Evolutionary conservation across 306 rosid species (phyloP), one percentile per base, ranked within the genome.

Genomic region (Alnus rubra): DNA sequence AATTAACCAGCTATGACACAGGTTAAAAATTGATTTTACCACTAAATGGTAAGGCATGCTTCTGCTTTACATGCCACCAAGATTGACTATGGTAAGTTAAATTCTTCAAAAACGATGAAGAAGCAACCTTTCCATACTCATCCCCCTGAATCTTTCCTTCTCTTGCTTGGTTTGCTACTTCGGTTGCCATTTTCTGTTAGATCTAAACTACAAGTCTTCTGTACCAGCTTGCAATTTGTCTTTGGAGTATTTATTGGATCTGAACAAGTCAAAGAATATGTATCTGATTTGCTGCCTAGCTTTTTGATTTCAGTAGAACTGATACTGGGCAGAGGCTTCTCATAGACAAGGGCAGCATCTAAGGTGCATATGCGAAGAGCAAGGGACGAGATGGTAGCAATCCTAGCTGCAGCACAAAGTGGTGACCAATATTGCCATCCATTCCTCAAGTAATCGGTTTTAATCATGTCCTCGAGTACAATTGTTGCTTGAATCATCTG

Each of bases 341-440:
- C 98, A 68, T 92, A 95, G 15, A 90, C 23, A 78, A 95, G 89
- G 69, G 96, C 94, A 33, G 97, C 88, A 88, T 95, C 98, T 62
- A 95, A 97, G 74, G 98, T 81, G 87, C 88, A 91, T 79, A 92
- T 86, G 14, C 97, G 92, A 59, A 95, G 90, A 54, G 98, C 91
- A 69, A 95, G 97, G 71, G 98, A 78, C 65, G 98, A 86, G 74
- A 92, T 63, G 3, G 95, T 91, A 35, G 98, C 87, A 76, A 88
- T 88, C 83, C 86, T 90, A 76, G 93, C 95, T 35, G 98, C 98
- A 82, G 97, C 98, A 15, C 96, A 88, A 82, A 86, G 92, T 52
- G 98, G 90, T 37, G 98, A 95, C 98, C 98, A 95, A 84, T 95
- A 95, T 97, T 97, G 93, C 98, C 98, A 91, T 76, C 88, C 98